Conservation (phyloP, 2,329 filamentous ascomycete species). For the Sporothrix pseudoabietina region DNA sequence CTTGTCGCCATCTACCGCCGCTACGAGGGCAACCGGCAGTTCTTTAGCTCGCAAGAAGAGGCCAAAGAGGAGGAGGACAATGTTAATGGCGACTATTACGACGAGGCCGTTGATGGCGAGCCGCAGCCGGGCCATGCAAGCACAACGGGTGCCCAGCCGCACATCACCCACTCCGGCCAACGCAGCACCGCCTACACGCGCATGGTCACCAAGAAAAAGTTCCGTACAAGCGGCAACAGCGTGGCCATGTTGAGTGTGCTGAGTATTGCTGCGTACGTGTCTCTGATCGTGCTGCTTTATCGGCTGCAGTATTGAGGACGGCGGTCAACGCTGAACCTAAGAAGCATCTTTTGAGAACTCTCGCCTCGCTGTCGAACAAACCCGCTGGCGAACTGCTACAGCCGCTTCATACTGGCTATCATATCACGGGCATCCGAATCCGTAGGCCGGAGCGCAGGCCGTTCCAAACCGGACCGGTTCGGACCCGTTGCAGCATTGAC, state of each 20-base stretch:
- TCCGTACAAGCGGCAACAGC: conserved; percentile 65
- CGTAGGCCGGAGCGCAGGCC: neutral
- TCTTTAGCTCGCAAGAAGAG: conserved; percentile 66
- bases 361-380: too few relatives aligned
- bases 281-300: conserved; percentile 53
- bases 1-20: conserved; percentile 82
- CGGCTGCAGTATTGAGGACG: conserved; percentile 28
- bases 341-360: too few relatives aligned
- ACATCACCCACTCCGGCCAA: conserved; percentile 33
- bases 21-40: conserved; percentile 90
- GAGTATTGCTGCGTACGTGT: conserved; percentile 60
- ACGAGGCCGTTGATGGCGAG: conserved; percentile 28
- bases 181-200: conserved; percentile 30
- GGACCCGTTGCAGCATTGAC: neutral
- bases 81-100: conserved; percentile 29
- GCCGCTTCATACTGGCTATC: too few relatives aligned
- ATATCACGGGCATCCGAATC: too few relatives aligned
- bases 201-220: conserved; percentile 54
- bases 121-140: conserved; percentile 24
- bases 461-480: neutral
- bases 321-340: too few relatives aligned
- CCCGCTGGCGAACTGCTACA: too few relatives aligned
- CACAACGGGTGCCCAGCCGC: conserved; percentile 34
- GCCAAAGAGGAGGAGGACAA: conserved; percentile 39
- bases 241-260: conserved; percentile 60